Percentiles rank a stretch among this genome's conserved stretches.
These are phyloP conservation scores for Yamadazyma tumulicola DNA, from an alignment of 805 yeast genomes.

Conservation along the genomic window DNA sequence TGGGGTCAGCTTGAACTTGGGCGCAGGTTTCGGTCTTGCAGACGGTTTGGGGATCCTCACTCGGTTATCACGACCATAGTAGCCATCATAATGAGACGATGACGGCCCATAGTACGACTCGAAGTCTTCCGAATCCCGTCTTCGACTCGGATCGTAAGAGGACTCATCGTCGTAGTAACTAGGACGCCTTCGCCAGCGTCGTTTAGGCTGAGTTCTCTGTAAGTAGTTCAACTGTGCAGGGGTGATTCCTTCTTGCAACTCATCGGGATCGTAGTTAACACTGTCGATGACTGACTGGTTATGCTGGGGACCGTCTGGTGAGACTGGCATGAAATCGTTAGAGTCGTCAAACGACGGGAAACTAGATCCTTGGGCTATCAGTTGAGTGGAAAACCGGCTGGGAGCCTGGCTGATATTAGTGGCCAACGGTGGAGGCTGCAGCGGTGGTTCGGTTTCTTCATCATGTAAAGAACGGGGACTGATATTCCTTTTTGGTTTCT, in stretches of 20 bases:
- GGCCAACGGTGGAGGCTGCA: not conserved
- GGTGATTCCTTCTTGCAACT: constrained; percentile 32
- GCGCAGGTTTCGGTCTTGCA: not conserved
- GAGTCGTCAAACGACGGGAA: not conserved
- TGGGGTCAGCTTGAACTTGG: not conserved
- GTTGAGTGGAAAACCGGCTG: not conserved
- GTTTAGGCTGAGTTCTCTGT: constrained; percentile 13
- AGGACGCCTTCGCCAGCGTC: constrained; percentile 2
- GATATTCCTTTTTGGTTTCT: not conserved
- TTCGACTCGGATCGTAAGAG: not conserved
- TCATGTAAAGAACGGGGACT: not conserved
- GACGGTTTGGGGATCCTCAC: constrained; percentile 3
- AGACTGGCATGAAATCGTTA: constrained; percentile 1
- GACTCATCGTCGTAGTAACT: constrained; percentile 7
- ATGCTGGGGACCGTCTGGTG: constrained; percentile 10
- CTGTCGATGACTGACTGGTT: constrained; percentile 6
- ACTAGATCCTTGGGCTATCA: not conserved
- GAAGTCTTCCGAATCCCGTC: not conserved
- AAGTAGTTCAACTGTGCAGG: constrained; percentile 35
- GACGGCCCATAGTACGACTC: not conserved
- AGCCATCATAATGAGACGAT: constrained; percentile 8
- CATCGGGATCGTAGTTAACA: constrained; percentile 20
- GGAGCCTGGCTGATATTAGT: not conserved
- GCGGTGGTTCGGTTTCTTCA: constrained; percentile 1
- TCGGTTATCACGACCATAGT: constrained; percentile 4